These are phyloP conservation scores for Geotrichum reessii DNA, from an alignment of 1,139 yeast genomes.

Conservation along the genomic window DNA sequence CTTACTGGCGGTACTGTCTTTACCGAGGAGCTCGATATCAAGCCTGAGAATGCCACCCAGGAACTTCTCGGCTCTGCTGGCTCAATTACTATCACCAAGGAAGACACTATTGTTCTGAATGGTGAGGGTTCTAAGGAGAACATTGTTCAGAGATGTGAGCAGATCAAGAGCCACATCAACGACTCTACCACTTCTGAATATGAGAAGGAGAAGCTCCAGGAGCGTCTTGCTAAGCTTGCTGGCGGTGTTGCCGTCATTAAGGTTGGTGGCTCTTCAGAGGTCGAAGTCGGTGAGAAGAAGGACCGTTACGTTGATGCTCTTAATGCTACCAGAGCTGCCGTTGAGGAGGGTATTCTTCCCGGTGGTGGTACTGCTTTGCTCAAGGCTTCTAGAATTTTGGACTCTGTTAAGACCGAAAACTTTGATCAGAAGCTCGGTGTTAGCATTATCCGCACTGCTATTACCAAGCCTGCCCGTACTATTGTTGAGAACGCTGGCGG, in stretches of 20 bases:
- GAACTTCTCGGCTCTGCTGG: constrained; percentile 93
- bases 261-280: constrained; percentile 98
- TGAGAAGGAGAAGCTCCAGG: constrained; percentile 96
- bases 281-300: constrained; percentile 99
- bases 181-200: constrained; percentile 78
- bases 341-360: constrained; percentile 97
- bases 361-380: constrained; percentile 99
- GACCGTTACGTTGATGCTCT: constrained; percentile 99
- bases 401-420: constrained; percentile 74
- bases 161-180: constrained; percentile 77
- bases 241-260: constrained; percentile 99
- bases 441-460: constrained; percentile 90
- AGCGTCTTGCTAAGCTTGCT: constrained; percentile 94
- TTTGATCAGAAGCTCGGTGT: constrained; percentile 98
- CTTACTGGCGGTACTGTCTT: constrained; percentile 97
- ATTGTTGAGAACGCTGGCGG: constrained; percentile 98
- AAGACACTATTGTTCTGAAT: constrained; percentile 90
- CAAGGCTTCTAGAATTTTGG: constrained; percentile 85
- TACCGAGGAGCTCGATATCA: constrained; percentile 95
- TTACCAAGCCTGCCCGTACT: constrained; percentile 94
- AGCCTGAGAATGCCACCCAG: constrained; percentile 92
- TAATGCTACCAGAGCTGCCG: constrained; percentile 99
- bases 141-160: constrained; percentile 90
- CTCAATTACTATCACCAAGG: constrained; percentile 90
- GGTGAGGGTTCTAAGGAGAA: constrained; percentile 92